Conservation (phyloP, 805 yeast species). For the Candida loeiensis region DNA sequence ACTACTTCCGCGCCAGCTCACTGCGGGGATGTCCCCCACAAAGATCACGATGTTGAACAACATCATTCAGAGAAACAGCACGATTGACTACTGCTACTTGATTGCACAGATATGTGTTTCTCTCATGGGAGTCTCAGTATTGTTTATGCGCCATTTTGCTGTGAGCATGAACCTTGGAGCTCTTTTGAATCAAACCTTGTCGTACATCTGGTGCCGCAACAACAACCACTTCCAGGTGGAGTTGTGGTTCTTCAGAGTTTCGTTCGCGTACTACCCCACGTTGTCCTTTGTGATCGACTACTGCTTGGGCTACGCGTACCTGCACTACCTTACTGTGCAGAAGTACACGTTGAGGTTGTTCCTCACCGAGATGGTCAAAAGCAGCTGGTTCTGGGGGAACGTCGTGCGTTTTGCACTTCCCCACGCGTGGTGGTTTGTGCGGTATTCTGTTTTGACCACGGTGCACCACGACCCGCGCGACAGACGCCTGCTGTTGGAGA, state of each 20-base stretch:
- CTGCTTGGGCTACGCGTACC: not conserved
- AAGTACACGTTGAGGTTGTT: not conserved
- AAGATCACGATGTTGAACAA: not conserved
- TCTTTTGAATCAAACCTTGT: constrained; percentile 32
- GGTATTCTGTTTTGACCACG: constrained; percentile 16
- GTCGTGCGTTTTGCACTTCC: constrained; percentile 17
- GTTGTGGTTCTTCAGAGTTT: constrained; percentile 39
- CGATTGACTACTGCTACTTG: constrained; percentile 29
- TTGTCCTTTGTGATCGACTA: not conserved
- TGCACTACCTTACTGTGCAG: not conserved
- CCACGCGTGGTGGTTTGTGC: constrained; percentile 34
- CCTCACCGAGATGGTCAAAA: not conserved
- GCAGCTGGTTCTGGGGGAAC: constrained; percentile 26
- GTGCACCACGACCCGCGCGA: constrained; percentile 15
- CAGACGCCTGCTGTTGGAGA: constrained; percentile 12
- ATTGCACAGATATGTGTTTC: constrained; percentile 21
- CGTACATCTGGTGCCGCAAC: constrained; percentile 47
- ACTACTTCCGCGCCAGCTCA: constrained; percentile 8
- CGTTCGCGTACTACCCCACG: constrained; percentile 32
- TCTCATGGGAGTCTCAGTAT: constrained; percentile 5
- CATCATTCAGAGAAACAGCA: not conserved
- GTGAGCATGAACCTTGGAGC: constrained; percentile 31
- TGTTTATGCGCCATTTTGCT: not conserved
- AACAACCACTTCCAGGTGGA: constrained; percentile 39
- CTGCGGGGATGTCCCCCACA: not conserved